Conservation (phyloP, 2,329 filamentous ascomycete species). For the Phaeophleospora eucalypticola region DNA sequence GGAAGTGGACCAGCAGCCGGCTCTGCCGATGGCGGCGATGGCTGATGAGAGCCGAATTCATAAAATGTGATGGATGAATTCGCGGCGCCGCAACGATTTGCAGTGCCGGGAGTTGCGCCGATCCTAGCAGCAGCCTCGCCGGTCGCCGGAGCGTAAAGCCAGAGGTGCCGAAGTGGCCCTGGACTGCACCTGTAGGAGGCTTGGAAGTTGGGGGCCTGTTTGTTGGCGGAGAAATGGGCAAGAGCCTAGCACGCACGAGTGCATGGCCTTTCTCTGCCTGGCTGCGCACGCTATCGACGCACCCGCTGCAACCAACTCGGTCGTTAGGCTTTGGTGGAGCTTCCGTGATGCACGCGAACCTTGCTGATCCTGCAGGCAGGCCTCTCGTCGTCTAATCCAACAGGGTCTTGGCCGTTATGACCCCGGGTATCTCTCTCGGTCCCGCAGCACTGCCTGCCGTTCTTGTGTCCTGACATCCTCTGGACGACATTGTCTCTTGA, state of each 20-base stretch:
- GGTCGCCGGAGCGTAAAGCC: no score
- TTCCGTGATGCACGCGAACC: conserved; percentile 20
- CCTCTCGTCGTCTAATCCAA: background rate
- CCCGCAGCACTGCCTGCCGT: conserved; percentile 16
- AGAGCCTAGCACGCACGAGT: conserved; percentile 2
- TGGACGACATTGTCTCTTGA: conserved; percentile 15
- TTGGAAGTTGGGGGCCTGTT: background rate
- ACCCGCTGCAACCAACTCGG: conserved; percentile 13
- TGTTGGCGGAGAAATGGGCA: background rate
- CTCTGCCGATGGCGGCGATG: conserved; percentile 1
- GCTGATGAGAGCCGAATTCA: conserved; percentile 5
- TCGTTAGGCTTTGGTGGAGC: conserved; percentile 18
- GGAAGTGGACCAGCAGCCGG: background rate
- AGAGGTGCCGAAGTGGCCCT: no score
- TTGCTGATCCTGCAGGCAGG: conserved; percentile 5
- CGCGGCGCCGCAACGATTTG: conserved; percentile 3
- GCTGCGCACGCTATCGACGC: conserved; percentile 20
- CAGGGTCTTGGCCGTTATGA: conserved; percentile 3
- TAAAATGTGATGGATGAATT: no score
- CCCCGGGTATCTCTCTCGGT: conserved; percentile 10
- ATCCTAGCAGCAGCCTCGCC: conserved; percentile 4
- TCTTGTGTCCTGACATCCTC: conserved; percentile 7
- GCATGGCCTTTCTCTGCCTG: conserved; percentile 16
- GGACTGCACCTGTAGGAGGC: no score
- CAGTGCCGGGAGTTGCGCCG: conserved; percentile 6